Conservation (phyloP, 2,329 filamentous ascomycete species). For the Fusarium solani-melongenae region DNA sequence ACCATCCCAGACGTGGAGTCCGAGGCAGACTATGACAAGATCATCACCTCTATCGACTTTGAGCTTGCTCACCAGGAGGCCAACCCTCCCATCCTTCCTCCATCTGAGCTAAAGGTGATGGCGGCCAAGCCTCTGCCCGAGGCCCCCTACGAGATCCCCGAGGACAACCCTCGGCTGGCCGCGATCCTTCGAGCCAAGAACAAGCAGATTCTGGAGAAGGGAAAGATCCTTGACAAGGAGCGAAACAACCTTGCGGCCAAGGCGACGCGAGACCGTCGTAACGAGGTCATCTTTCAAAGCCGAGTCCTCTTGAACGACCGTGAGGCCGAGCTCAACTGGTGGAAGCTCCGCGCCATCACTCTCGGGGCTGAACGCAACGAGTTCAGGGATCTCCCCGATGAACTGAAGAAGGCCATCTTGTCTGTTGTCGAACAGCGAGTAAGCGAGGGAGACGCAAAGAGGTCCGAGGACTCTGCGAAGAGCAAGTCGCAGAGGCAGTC, state of each 20-base stretch:
- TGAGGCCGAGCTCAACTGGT: slow-evolving; percentile 43
- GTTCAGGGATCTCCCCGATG: slow-evolving; percentile 32
- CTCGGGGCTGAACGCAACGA: slow-evolving; percentile 36
- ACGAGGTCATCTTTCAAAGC: slow-evolving; percentile 41
- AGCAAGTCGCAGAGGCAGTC: not conserved
- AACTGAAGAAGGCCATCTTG: slow-evolving; percentile 35
- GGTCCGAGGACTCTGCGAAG: not conserved
- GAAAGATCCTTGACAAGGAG: slow-evolving; percentile 45
- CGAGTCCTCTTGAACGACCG: slow-evolving; percentile 38
- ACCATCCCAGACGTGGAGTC: slow-evolving; percentile 20
- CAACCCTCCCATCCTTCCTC: slow-evolving; percentile 45
- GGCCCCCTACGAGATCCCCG: slow-evolving; percentile 30
- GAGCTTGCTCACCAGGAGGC: slow-evolving; percentile 38
- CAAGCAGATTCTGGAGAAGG: slow-evolving; percentile 24
- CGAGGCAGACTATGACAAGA: not conserved
- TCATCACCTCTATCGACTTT: slow-evolving; percentile 29
- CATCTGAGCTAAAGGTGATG: slow-evolving; percentile 34
- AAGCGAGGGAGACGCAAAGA: not conserved
- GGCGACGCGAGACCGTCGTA: slow-evolving; percentile 47
- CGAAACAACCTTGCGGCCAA: slow-evolving; percentile 54
- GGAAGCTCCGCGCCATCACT: slow-evolving; percentile 40
- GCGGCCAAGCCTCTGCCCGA: slow-evolving; percentile 41
- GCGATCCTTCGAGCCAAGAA: slow-evolving; percentile 19
- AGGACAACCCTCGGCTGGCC: slow-evolving; percentile 4
- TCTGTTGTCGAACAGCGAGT: slow-evolving; percentile 24